Conservation (phyloP, 1,139 yeast species). For the Candida smagusa region DNA sequence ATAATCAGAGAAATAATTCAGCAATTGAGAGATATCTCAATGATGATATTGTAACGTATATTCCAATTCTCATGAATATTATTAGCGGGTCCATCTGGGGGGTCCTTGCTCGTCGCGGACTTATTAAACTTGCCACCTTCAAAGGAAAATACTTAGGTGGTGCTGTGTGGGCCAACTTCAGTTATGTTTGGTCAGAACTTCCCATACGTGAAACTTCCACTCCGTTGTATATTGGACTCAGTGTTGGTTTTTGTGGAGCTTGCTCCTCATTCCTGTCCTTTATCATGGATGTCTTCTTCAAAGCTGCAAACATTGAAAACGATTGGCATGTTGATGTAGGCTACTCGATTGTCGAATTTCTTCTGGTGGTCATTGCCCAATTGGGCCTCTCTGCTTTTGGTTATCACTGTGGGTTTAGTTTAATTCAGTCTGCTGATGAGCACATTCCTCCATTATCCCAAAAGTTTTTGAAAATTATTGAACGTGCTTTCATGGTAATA, state of each 20-base stretch:
- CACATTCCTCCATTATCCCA: constrained; percentile 18
- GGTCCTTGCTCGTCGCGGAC: constrained; percentile 37
- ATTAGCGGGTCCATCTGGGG: constrained; percentile 41
- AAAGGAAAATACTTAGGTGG: constrained; percentile 47
- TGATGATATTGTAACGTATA: too few relatives aligned
- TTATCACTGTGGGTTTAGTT: constrained; percentile 32
- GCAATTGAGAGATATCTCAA: too few relatives aligned
- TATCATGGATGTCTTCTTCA: constrained; percentile 60
- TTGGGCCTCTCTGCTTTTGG: constrained; percentile 35
- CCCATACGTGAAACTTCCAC: constrained; percentile 33
- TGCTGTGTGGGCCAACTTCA: constrained; percentile 78
- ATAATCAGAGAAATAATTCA: too few relatives aligned
- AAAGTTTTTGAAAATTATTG: constrained; percentile 16
- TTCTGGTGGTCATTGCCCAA: constrained; percentile 34
- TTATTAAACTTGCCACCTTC: constrained; percentile 23
- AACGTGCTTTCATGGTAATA: constrained; percentile 17
- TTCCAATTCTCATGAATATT: too few relatives aligned
- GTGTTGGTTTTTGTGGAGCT: constrained; percentile 87
- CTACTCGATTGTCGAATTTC: constrained; percentile 72
- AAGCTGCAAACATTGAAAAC: constrained; percentile 46
- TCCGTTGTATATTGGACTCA: constrained; percentile 57
- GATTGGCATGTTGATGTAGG: constrained; percentile 9
- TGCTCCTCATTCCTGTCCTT: constrained; percentile 79
- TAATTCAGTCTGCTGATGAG: constrained; percentile 19
- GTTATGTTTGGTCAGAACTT: constrained; percentile 23